Percentiles rank a stretch among this genome's conserved stretches.
phyloP scores from a whole-genome alignment of 2,329 filamentous ascomycete species.

The Didymella glomerata region DNA sequence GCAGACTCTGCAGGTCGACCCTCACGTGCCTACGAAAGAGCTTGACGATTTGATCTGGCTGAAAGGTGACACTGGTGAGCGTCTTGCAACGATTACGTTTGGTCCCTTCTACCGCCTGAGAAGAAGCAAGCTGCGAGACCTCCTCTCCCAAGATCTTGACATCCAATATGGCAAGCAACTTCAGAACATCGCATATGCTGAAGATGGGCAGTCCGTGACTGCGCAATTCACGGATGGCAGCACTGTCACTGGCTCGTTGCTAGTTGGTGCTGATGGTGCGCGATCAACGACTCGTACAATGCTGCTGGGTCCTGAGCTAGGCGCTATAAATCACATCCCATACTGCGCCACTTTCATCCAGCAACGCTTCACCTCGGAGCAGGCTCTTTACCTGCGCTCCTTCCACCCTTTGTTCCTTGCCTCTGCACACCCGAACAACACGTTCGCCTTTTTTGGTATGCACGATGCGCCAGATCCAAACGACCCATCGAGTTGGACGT shows the following conservation, averaged over 20 bases:
- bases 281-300: slow-evolving; percentile 42
- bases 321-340: slow-evolving; percentile 51
- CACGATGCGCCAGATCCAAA: slow-evolving; percentile 52
- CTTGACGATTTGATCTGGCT: slow-evolving; percentile 47
- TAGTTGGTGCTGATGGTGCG: slow-evolving; percentile 51
- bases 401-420: slow-evolving; percentile 58
- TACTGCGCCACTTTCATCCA: slow-evolving; percentile 58
- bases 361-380: slow-evolving; percentile 52
- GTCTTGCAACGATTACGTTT: slow-evolving; percentile 45
- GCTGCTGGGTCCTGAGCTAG: slow-evolving; percentile 39
- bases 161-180: slow-evolving; percentile 53
- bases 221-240: slow-evolving; percentile 49
- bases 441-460: slow-evolving; percentile 58
- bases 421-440: slow-evolving; percentile 55
- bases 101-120: slow-evolving; percentile 49
- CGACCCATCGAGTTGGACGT: slow-evolving; percentile 55
- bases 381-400: slow-evolving; percentile 55
- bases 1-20: slow-evolving; percentile 62
- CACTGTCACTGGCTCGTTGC: slow-evolving; percentile 39
- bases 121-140: slow-evolving; percentile 45
- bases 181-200: slow-evolving; percentile 44
- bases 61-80: slow-evolving; percentile 48
- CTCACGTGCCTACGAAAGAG: slow-evolving; percentile 53
- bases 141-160: slow-evolving; percentile 43
- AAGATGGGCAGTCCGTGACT: slow-evolving; percentile 44